phyloP scores from a whole-genome alignment of 2,329 filamentous ascomycete species.

The Clonostachys chloroleuca region DNA sequence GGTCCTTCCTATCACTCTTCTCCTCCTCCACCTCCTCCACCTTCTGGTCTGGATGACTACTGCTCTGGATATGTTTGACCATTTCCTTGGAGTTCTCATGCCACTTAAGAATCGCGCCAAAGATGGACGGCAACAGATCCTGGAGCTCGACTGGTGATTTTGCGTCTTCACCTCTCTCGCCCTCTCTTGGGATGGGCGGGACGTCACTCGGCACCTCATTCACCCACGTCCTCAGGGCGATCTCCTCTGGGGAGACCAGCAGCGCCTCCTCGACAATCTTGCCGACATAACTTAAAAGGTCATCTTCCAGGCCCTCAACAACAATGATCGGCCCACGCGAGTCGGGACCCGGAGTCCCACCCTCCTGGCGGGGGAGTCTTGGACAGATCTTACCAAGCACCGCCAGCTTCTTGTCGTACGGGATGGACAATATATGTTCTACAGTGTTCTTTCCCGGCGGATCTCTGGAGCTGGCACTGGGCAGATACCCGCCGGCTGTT shows the following conservation, averaged over 20 bases:
- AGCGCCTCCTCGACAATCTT: constrained; percentile 63
- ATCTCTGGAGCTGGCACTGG: background rate
- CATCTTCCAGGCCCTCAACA: constrained; percentile 67
- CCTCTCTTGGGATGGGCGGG: constrained; percentile 5
- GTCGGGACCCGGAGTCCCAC: constrained; percentile 3
- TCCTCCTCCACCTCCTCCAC: background rate
- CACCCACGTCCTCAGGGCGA: constrained; percentile 37
- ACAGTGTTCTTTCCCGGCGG: constrained; percentile 38
- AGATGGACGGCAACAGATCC: constrained; percentile 52
- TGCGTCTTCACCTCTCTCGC: constrained; percentile 6
- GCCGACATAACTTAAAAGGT: constrained; percentile 52
- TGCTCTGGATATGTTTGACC: constrained; percentile 34
- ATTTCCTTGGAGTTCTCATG: constrained; percentile 73
- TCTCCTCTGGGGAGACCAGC: constrained; percentile 26
- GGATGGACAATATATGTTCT: constrained; percentile 62
- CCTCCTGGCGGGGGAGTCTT: constrained; percentile 40
- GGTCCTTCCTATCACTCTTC: constrained; percentile 5
- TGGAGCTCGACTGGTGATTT: constrained; percentile 13
- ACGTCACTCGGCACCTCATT: constrained; percentile 15
- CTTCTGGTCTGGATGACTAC: background rate
- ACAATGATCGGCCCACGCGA: constrained; percentile 75
- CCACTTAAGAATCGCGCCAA: constrained; percentile 68
- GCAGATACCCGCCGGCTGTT: background rate
- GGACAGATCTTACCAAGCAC: constrained; percentile 73
- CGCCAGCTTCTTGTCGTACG: constrained; percentile 71